Evolutionary conservation across 2,329 filamentous ascomycete genomes (phyloP).

Genomic region (Bipolaris zeicola): DNA sequence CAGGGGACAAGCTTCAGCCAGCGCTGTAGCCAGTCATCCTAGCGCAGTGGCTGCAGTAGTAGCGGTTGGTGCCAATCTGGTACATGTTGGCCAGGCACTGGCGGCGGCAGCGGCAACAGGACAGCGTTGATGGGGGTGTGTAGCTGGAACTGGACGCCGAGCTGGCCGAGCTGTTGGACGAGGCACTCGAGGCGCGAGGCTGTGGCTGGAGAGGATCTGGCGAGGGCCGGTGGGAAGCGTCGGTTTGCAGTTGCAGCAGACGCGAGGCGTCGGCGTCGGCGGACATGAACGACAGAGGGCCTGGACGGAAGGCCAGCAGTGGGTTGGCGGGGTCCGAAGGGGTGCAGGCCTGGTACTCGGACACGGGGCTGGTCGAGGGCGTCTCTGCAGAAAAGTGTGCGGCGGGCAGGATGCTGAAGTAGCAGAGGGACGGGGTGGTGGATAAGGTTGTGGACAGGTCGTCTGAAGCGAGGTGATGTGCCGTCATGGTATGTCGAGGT

Average conservation of each 20-base stretch:
- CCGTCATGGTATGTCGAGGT: conserved; percentile 19
- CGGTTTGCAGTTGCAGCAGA: conserved; percentile 48
- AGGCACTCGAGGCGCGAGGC: conserved; percentile 16
- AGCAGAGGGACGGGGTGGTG: conserved; percentile 30
- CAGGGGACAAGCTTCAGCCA: conserved; percentile 31
- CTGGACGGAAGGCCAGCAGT: conserved; percentile 40
- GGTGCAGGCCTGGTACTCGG: conserved; percentile 31
- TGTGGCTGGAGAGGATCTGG: conserved; percentile 36
- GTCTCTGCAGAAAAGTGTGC: conserved; percentile 44
- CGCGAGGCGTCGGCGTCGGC: conserved; percentile 39
- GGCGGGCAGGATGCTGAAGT: conserved; percentile 40
- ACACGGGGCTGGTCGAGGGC: conserved; percentile 28
- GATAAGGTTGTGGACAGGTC: conserved; percentile 2
- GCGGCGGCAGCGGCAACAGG: conserved; percentile 46
- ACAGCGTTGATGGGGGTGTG: conserved; percentile 25
- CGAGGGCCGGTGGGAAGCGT: conserved; percentile 43
- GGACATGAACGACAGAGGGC: conserved; percentile 27
- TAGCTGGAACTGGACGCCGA: conserved; percentile 20
- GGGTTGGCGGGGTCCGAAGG: conserved; percentile 42
- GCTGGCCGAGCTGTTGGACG: conserved; percentile 14
- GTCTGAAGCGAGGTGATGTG: conserved; percentile 18
- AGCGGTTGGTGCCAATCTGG: conserved; percentile 47
- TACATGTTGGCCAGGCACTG: conserved; percentile 42
- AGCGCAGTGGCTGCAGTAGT: conserved; percentile 51
- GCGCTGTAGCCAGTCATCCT: conserved; percentile 47